Evolutionary conservation across 228 moss, liverwort and hornwort species (phyloP).

Genomic region (Sphagnum fallax): DNA sequence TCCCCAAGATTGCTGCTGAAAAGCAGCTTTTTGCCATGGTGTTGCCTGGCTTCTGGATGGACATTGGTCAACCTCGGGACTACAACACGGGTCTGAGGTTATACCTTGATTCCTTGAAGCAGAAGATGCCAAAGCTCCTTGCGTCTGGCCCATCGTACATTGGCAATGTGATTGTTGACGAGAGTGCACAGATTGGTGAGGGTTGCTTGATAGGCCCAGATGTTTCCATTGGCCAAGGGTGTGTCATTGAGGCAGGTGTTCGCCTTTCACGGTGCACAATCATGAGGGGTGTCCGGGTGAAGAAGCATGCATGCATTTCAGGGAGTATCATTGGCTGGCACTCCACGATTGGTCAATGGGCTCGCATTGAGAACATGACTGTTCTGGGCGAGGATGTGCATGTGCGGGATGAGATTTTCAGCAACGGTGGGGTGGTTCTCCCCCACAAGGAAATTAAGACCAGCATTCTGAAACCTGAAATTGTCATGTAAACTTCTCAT

Average conservation of each 20-base stretch:
- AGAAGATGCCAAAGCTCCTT: conserved; percentile 16
- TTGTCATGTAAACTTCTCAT: conserved; percentile 26
- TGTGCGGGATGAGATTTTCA: conserved; percentile 48
- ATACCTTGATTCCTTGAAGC: conserved; percentile 41
- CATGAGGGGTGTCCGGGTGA: conserved; percentile 48
- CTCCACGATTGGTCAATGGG: conserved; percentile 52
- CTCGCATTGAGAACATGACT: conserved; percentile 54
- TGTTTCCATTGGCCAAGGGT: conserved; percentile 47
- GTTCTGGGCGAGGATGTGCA: conserved; percentile 42
- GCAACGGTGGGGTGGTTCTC: conserved; percentile 51
- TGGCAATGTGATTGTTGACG: conserved; percentile 48
- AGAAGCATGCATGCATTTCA: conserved; percentile 53
- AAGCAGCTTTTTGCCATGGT: conserved; percentile 47
- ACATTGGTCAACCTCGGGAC: conserved; percentile 53
- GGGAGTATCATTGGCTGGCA: conserved; percentile 58
- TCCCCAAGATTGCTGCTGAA: conserved; percentile 46
- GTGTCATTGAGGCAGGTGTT: conserved; percentile 49
- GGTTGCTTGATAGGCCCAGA: conserved; percentile 51
- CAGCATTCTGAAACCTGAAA: conserved; percentile 50
- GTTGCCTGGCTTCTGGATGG: conserved; percentile 55
- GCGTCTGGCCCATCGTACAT: conserved; percentile 32
- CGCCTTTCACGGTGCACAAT: conserved; percentile 49
- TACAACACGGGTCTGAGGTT: conserved; percentile 48
- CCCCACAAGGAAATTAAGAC: conserved; percentile 54
- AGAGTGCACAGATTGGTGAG: conserved; percentile 41